phyloP scores from a whole-genome alignment of 176 grass and related monocot genomes.

The Oryza meyeriana region DNA sequence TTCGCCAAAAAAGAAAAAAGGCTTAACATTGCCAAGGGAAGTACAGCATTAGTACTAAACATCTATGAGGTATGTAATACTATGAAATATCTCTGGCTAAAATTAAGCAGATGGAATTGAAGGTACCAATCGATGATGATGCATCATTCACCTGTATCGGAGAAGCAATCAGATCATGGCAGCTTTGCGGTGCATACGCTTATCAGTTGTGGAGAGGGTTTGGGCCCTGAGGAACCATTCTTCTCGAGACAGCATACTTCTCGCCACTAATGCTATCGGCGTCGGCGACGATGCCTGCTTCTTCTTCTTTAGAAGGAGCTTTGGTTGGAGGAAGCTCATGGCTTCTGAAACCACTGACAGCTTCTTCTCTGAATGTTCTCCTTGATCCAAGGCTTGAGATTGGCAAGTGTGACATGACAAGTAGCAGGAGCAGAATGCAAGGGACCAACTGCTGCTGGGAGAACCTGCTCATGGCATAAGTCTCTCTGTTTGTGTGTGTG shows the following conservation, averaged over 20 bases:
- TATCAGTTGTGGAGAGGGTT: conserved; percentile 79
- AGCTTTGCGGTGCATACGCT: no score
- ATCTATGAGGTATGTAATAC: conserved; percentile 13
- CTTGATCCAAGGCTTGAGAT: conserved; percentile 37
- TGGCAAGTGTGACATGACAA: conserved; percentile 31
- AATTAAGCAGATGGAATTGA: neutral
- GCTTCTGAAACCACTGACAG: neutral
- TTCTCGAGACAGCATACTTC: conserved; percentile 46
- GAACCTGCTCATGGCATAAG: conserved; percentile 33
- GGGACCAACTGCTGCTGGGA: conserved; percentile 11
- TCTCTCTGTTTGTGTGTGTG: neutral
- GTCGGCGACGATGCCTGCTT: neutral
- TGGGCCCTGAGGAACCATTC: conserved; percentile 67
- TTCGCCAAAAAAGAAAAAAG: no score
- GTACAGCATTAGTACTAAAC: neutral
- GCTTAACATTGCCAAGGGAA: neutral
- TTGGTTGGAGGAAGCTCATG: conserved; percentile 25
- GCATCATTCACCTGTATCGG: conserved; percentile 2
- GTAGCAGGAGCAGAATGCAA: conserved; percentile 42
- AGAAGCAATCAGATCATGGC: neutral
- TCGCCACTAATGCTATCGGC: neutral
- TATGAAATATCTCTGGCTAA: neutral
- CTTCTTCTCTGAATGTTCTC: conserved; percentile 42
- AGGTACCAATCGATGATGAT: neutral
- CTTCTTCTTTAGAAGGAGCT: conserved; percentile 32